Conservation (phyloP, 768 basidiomycete genomes). For the Hygrophorus pudorinus region DNA sequence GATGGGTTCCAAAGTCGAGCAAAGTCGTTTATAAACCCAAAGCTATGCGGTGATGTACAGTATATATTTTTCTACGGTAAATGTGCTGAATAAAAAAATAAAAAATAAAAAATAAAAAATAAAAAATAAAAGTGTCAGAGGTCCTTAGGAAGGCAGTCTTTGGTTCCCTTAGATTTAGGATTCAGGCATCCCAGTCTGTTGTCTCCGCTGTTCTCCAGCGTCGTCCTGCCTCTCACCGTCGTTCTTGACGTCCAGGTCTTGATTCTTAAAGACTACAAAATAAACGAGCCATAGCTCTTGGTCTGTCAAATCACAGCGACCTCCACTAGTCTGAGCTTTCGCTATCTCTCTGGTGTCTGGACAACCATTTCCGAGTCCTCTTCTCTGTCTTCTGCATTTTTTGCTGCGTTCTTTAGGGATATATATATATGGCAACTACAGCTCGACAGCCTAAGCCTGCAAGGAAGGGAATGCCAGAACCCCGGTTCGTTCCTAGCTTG, state of each 20-base stretch:
- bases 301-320: not conserved
- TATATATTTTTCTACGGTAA: no score
- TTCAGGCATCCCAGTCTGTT: not conserved
- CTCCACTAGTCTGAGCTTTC: not conserved
- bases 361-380: not conserved
- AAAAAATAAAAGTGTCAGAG: not conserved
- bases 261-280: not conserved
- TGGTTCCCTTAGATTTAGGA: not conserved
- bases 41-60: no score
- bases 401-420: constrained; percentile 11
- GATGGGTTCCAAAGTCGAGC: not conserved
- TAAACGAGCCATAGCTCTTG: no score
- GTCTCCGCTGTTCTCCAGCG: constrained; percentile 1
- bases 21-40: not conserved
- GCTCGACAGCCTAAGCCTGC: constrained; percentile 54
- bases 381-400: constrained; percentile 7
- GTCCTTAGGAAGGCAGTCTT: not conserved
- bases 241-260: not conserved
- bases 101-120: no score
- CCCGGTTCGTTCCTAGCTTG: constrained; percentile 28
- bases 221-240: not conserved
- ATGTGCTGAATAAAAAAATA: no score
- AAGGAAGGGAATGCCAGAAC: constrained; percentile 54
- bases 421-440: constrained; percentile 45
- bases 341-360: not conserved